Conservation (phyloP, 768 basidiomycete species). For the Agrocybe pediades region DNA sequence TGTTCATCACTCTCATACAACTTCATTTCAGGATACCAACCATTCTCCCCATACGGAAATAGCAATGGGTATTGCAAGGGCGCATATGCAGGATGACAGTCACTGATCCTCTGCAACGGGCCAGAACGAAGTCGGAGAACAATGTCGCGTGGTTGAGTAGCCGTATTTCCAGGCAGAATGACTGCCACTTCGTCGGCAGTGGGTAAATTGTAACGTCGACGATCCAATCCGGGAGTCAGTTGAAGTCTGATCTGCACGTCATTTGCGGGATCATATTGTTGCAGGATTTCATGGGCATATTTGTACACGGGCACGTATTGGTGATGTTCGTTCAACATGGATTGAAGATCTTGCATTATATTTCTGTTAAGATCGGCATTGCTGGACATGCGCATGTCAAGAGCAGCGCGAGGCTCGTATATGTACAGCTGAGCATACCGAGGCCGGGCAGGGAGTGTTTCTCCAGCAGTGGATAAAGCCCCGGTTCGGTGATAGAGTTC, state of each 20-base stretch:
- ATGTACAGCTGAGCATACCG: constrained; percentile 37
- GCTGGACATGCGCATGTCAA: constrained; percentile 11
- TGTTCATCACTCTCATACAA: neutral
- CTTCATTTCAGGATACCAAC: constrained; percentile 24
- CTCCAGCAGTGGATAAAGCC: constrained; percentile 23
- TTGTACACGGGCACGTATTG: constrained; percentile 29
- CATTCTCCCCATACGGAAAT: constrained; percentile 22
- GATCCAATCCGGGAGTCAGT: neutral
- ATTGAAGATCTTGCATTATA: constrained; percentile 26
- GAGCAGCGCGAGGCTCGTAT: constrained; percentile 35
- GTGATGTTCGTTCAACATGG: constrained; percentile 17
- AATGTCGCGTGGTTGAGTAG: constrained; percentile 18
- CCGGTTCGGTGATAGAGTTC: constrained; percentile 36
- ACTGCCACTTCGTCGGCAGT: constrained; percentile 24
- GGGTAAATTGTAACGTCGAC: constrained; percentile 39
- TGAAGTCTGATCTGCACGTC: neutral
- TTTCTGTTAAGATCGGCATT: constrained; percentile 20
- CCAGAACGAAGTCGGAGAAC: constrained; percentile 14
- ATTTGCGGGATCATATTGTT: constrained; percentile 11
- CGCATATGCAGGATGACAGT: constrained; percentile 21
- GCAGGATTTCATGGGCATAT: constrained; percentile 35
- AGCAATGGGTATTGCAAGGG: constrained; percentile 27
- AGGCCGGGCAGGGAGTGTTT: neutral
- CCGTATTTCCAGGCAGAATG: constrained; percentile 10
- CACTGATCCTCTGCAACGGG: constrained; percentile 18